Evolutionary conservation across 306 rosid genomes (phyloP).

Genomic region (Cicer arietinum): DNA sequence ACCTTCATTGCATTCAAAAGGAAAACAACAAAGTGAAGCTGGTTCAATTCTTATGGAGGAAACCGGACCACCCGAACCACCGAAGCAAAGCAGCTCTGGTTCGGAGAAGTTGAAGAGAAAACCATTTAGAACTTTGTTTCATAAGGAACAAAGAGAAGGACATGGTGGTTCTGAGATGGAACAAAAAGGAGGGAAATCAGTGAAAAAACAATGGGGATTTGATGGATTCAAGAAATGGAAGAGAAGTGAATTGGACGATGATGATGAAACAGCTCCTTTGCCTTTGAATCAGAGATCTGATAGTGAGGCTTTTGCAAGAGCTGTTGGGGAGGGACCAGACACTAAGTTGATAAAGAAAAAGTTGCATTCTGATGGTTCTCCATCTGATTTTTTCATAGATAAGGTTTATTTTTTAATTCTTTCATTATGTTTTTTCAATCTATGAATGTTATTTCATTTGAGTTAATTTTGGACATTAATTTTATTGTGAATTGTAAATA

Average conservation of each 20-base stretch:
- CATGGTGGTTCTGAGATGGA: conserved; percentile 43
- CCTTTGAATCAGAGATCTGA: conserved; percentile 72
- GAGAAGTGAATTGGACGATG: conserved; percentile 55
- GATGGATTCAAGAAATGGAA: conserved; percentile 87
- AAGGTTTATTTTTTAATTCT: conserved; percentile 63
- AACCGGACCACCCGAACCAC: conserved; percentile 54
- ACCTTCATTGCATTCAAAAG: conserved; percentile 37
- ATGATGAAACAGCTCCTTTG: conserved; percentile 82
- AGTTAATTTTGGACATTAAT: conserved; percentile 15
- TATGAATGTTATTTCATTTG: background rate
- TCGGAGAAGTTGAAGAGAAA: conserved; percentile 68
- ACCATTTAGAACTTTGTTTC: conserved; percentile 76
- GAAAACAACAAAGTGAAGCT: conserved; percentile 45
- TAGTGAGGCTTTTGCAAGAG: conserved; percentile 51
- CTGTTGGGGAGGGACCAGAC: conserved; percentile 68
- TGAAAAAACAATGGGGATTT: conserved; percentile 75
- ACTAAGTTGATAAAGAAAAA: conserved; percentile 68
- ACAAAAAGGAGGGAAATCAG: conserved; percentile 55
- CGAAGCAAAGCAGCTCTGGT: conserved; percentile 48
- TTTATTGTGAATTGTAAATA: conserved; percentile 34
- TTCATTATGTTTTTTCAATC: background rate
- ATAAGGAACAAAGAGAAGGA: conserved; percentile 63
- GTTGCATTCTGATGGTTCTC: conserved; percentile 75
- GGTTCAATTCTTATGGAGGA: conserved; percentile 65
- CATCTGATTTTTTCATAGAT: conserved; percentile 81